Conservation (phyloP, 352 stramenopile genomes). For the Phytophthora podocarpi region DNA sequence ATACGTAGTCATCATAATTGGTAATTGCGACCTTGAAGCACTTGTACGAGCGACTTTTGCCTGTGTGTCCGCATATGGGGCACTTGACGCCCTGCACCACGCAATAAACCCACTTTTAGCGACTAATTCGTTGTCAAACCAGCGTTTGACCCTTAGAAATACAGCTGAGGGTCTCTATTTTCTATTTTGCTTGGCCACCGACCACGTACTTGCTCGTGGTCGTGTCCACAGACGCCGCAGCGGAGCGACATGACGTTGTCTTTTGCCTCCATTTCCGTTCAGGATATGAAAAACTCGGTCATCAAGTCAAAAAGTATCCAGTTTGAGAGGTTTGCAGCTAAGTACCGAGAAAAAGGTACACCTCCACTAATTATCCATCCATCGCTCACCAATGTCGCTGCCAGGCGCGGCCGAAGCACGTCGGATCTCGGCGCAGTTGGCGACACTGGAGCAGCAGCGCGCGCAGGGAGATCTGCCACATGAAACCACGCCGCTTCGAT, state of each 20-base stretch:
- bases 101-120: conserved; percentile 1
- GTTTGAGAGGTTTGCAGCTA: background rate
- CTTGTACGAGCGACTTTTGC: conserved; percentile 70
- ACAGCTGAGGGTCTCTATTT: background rate
- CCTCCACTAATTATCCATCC: background rate
- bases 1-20: too few relatives aligned
- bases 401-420: conserved; percentile 29
- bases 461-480: conserved; percentile 20
- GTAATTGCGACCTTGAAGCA: conserved; percentile 49
- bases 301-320: background rate
- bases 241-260: conserved; percentile 10
- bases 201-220: conserved; percentile 34
- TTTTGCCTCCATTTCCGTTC: conserved; percentile 19
- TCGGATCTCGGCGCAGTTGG: conserved; percentile 43
- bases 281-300: conserved; percentile 1
- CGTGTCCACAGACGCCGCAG: conserved; percentile 36
- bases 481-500: conserved; percentile 33
- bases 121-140: background rate
- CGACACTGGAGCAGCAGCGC: conserved; percentile 39
- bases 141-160: conserved; percentile 2
- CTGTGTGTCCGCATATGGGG: conserved; percentile 64
- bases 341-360: conserved; percentile 11
- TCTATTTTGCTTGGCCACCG: background rate
- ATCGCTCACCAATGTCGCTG: conserved; percentile 18
- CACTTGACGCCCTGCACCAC: conserved; percentile 56